Percentiles rank a stretch among this genome's conserved stretches.
Conservation (phyloP, 2,329 filamentous ascomycete species). For the Tolypocladium amazonense region DNA sequence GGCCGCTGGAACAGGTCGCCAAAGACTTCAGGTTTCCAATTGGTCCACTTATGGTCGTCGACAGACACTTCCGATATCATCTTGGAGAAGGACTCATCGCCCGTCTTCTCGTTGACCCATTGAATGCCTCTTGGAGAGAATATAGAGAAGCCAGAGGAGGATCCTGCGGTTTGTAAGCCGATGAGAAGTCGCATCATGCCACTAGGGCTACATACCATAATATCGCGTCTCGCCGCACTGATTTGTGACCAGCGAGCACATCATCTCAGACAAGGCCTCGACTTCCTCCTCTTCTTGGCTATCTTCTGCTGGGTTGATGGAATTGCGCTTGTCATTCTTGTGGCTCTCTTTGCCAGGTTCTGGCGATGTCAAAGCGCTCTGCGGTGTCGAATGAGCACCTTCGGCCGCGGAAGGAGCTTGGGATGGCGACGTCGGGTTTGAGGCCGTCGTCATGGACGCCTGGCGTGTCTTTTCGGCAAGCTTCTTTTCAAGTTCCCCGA, state of each 20-base stretch:
- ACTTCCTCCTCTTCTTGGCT: conserved; percentile 56
- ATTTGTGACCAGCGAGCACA: conserved; percentile 96
- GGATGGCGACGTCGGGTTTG: conserved; percentile 41
- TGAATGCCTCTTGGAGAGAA: conserved; percentile 97
- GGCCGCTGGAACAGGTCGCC: conserved; percentile 80
- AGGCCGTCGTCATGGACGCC: conserved; percentile 31
- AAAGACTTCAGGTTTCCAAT: conserved; percentile 98
- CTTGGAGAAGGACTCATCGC: conserved; percentile 86
- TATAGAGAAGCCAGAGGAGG: conserved; percentile 95
- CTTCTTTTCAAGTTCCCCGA: conserved; percentile 78
- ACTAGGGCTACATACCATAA: conserved; percentile 52
- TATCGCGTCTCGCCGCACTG: conserved; percentile 91
- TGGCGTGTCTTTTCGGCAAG: conserved; percentile 48
- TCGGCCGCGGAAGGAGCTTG: conserved; percentile 33
- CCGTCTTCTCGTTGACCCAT: conserved; percentile 97
- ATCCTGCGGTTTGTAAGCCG: conserved; percentile 46
- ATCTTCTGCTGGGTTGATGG: conserved; percentile 26
- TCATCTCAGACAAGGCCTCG: conserved; percentile 89
- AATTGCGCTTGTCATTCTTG: conserved; percentile 22
- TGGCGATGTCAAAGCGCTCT: conserved; percentile 45
- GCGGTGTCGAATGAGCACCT: conserved; percentile 34
- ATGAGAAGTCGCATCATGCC: background rate
- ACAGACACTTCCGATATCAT: conserved; percentile 91
- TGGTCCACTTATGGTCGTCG: conserved; percentile 90
- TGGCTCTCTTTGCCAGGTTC: conserved; percentile 26